These are phyloP conservation scores for Stromatinia cepivora DNA, from an alignment of 2,329 filamentous ascomycete genomes.

Conservation along the genomic window DNA sequence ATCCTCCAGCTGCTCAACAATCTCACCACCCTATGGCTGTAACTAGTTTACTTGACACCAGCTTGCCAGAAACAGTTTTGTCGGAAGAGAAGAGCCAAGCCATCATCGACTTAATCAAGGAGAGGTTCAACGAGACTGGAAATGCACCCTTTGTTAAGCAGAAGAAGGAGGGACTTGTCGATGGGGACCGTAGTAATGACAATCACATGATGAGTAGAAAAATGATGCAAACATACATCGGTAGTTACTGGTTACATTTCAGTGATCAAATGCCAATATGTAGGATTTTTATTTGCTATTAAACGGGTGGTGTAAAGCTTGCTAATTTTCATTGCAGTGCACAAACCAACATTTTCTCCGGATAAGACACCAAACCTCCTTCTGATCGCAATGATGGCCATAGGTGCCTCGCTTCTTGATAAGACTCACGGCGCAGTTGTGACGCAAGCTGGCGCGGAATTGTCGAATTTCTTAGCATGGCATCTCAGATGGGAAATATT, in stretches of 20 bases:
- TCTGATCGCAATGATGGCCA: slow-evolving; percentile 84
- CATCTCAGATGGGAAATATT: slow-evolving; percentile 94
- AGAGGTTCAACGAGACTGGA: slow-evolving; percentile 78
- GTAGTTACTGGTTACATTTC: slow-evolving; percentile 93
- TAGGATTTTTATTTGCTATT: slow-evolving; percentile 27
- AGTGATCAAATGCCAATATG: slow-evolving; percentile 88
- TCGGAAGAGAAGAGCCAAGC: slow-evolving; percentile 87
- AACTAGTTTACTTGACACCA: slow-evolving; percentile 78
- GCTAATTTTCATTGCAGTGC: slow-evolving; percentile 50
- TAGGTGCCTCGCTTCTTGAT: slow-evolving; percentile 87
- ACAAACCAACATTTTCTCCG: slow-evolving; percentile 89
- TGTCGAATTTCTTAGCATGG: slow-evolving; percentile 89
- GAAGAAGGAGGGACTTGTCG: slow-evolving; percentile 71
- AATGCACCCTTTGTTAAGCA: slow-evolving; percentile 71
- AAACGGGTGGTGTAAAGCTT: not conserved
- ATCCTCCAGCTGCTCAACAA: slow-evolving; percentile 49
- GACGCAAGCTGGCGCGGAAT: slow-evolving; percentile 73
- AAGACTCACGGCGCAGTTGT: slow-evolving; percentile 73
- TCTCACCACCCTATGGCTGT: slow-evolving; percentile 86
- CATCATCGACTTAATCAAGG: slow-evolving; percentile 77
- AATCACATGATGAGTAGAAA: slow-evolving; percentile 73
- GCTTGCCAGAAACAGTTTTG: slow-evolving; percentile 74
- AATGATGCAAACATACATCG: slow-evolving; percentile 95
- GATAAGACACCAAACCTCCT: slow-evolving; percentile 83
- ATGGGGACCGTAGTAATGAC: slow-evolving; percentile 70